These are phyloP conservation scores for Alternaria sp. DNA, from an alignment of 2,329 filamentous ascomycete genomes.

Conservation along the genomic window DNA sequence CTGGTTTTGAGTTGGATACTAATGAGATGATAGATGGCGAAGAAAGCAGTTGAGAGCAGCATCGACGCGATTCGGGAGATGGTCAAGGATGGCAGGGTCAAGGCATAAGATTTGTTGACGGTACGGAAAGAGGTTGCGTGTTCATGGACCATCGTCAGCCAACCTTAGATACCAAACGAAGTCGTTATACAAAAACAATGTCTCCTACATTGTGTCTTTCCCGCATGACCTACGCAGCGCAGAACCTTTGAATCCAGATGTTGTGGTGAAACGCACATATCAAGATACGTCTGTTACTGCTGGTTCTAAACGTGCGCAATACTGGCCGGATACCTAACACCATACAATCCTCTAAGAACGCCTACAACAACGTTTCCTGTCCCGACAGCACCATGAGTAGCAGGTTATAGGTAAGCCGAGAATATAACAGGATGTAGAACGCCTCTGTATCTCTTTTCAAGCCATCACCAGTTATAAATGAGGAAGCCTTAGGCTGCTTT, in stretches of 20 bases:
- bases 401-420: constrained; percentile 9
- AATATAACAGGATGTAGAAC: not conserved
- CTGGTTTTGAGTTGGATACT: not conserved
- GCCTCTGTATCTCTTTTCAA: not conserved
- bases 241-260: not conserved
- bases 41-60: constrained; percentile 55
- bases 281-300: too few species aligned
- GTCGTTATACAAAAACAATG: not conserved
- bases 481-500: not conserved
- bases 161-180: not conserved
- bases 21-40: constrained; percentile 42
- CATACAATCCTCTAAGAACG: constrained; percentile 9
- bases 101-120: constrained; percentile 7
- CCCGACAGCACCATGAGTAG: constrained; percentile 7
- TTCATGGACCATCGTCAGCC: not conserved
- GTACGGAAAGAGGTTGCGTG: not conserved
- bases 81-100: constrained; percentile 51
- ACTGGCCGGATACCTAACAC: not conserved
- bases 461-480: not conserved
- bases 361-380: constrained; percentile 9
- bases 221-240: not conserved
- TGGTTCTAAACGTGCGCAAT: not conserved
- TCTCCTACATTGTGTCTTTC: not conserved
- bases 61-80: constrained; percentile 56
- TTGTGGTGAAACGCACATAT: too few species aligned